phyloP scores from a whole-genome alignment of 1,139 yeast genomes.

The Torulaspora globosa region DNA sequence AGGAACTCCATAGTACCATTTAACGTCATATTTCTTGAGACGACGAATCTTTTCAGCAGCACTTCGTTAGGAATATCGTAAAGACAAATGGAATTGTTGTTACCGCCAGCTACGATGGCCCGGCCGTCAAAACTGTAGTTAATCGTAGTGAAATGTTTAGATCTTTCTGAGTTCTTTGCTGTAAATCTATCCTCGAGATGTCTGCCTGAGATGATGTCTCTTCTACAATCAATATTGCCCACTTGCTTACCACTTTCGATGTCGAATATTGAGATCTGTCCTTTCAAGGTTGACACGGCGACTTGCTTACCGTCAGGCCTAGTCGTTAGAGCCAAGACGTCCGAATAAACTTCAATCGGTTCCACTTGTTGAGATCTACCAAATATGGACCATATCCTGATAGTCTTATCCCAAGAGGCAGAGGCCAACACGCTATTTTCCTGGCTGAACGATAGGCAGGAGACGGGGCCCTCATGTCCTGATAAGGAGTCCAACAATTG shows the following conservation, averaged over 20 bases:
- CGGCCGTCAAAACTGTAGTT: slow-evolving; percentile 88
- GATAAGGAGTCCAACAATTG: slow-evolving; percentile 80
- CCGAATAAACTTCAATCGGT: slow-evolving; percentile 80
- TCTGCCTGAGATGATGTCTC: slow-evolving; percentile 86
- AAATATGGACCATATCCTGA: slow-evolving; percentile 89
- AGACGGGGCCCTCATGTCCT: slow-evolving; percentile 96
- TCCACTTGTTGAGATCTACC: slow-evolving; percentile 82
- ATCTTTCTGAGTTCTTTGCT: slow-evolving; percentile 74
- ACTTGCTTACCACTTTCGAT: slow-evolving; percentile 76
- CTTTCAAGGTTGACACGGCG: slow-evolving; percentile 86
- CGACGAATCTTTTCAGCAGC: slow-evolving; percentile 70
- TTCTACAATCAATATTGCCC: slow-evolving; percentile 80
- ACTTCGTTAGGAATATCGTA: slow-evolving; percentile 90
- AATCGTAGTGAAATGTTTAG: slow-evolving; percentile 77
- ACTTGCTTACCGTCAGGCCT: slow-evolving; percentile 90
- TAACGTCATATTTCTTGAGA: slow-evolving; percentile 82
- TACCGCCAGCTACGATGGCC: slow-evolving; percentile 87
- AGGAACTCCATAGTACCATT: slow-evolving; percentile 82
- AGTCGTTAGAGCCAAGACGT: slow-evolving; percentile 78
- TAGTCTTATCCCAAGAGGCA: slow-evolving; percentile 95
- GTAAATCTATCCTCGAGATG: slow-evolving; percentile 76
- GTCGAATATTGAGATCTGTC: slow-evolving; percentile 80
- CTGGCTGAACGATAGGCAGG: slow-evolving; percentile 78
- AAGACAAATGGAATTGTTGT: slow-evolving; percentile 83
- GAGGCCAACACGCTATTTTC: slow-evolving; percentile 80